Evolutionary conservation across 179 eudicot genomes (phyloP).

Genomic region (Heliamphora pulchella): DNA sequence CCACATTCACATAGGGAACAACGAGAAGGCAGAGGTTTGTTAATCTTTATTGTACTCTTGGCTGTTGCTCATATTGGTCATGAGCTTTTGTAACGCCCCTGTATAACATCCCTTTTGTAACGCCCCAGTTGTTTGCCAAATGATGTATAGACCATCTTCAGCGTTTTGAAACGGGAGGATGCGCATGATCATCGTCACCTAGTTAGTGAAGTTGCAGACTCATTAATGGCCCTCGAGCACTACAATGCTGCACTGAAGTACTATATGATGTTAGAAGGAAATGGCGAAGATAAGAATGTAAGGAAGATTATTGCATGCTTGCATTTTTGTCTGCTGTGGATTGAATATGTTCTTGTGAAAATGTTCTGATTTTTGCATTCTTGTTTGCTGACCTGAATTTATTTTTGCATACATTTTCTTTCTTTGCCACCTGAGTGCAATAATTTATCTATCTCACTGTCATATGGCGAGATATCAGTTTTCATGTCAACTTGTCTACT

Average conservation of each 20-base stretch:
- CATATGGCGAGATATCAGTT: background rate
- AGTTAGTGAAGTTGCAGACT: conserved; percentile 58
- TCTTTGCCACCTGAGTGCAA: background rate
- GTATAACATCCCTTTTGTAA: too few relatives aligned
- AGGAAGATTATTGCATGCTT: background rate
- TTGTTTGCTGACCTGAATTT: background rate
- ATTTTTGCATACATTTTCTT: background rate
- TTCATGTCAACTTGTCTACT: background rate
- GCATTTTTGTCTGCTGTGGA: background rate
- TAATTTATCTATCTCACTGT: background rate
- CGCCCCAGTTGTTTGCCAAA: too few relatives aligned
- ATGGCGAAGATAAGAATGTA: conserved; percentile 24
- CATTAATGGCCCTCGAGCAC: conserved; percentile 41
- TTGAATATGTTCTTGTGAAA: background rate
- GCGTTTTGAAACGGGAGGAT: conserved; percentile 36
- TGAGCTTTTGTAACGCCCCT: too few relatives aligned
- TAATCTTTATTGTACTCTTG: background rate
- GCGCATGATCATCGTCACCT: conserved; percentile 34
- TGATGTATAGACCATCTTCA: conserved; percentile 51
- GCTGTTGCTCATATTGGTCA: background rate
- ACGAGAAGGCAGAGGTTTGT: conserved; percentile 78
- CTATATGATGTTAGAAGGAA: conserved; percentile 55
- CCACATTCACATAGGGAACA: conserved; percentile 54
- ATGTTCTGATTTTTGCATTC: background rate
- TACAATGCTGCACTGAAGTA: conserved; percentile 71